Conservation (phyloP, 1,284 basidiomycete species). For the Fistulina hepatica region DNA sequence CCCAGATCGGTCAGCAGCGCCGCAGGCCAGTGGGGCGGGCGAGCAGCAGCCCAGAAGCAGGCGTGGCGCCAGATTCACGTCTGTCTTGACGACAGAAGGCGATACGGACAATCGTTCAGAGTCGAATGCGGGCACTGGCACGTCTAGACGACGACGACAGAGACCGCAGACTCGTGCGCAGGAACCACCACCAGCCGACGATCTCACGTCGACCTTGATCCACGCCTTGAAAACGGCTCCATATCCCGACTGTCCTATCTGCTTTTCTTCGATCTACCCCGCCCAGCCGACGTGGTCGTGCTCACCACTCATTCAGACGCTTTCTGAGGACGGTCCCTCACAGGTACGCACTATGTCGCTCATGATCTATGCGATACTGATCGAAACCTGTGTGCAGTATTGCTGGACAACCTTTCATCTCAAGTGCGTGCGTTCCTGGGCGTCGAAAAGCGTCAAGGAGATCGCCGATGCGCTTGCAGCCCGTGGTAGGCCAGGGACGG, state of each 20-base stretch:
- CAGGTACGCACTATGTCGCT: conserved; percentile 1
- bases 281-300: conserved; percentile 72
- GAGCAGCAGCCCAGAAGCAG: too few relatives aligned
- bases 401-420: conserved; percentile 83
- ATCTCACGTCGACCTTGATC: conserved; percentile 61
- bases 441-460: conserved; percentile 68
- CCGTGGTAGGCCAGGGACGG: conserved; percentile 48
- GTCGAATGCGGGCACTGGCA: too few relatives aligned
- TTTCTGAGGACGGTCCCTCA: conserved; percentile 22
- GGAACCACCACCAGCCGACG: conserved; percentile 32
- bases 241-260: conserved; percentile 72
- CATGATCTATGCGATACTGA: conserved; percentile 13
- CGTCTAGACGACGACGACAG: too few relatives aligned
- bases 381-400: too few relatives aligned
- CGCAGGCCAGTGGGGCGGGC: too few relatives aligned
- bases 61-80: too few relatives aligned
- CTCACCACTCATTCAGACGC: conserved; percentile 43
- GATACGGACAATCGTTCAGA: too few relatives aligned
- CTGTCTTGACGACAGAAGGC: too few relatives aligned
- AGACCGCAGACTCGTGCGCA: too few relatives aligned
- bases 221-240: conserved; percentile 53
- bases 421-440: conserved; percentile 73
- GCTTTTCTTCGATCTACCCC: conserved; percentile 63
- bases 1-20: too few relatives aligned
- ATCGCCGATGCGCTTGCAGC: conserved; percentile 64